Evolutionary conservation across 2,329 filamentous ascomycete species (phyloP).

Genomic region (Colletotrichum coccodes): DNA sequence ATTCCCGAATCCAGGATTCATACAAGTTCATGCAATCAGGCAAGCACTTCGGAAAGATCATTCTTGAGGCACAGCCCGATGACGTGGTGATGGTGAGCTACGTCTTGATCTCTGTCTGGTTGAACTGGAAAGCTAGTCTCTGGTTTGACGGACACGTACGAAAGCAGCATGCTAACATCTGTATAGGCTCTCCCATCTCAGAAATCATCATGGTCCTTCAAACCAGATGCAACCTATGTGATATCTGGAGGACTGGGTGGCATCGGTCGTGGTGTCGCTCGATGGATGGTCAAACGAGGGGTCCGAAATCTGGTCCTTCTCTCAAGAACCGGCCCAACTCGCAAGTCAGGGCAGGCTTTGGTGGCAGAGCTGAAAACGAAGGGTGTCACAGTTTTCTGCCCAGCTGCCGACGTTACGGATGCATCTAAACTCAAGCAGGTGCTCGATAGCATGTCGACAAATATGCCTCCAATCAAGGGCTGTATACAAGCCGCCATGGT

Average conservation of each 20-base stretch:
- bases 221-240: slow-evolving; percentile 59
- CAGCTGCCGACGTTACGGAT: slow-evolving; percentile 56
- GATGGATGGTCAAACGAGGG: slow-evolving; percentile 55
- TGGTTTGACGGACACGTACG: too few relatives aligned
- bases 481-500: slow-evolving; percentile 48
- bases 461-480: slow-evolving; percentile 43
- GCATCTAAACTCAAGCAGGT: slow-evolving; percentile 6
- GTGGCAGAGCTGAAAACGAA: slow-evolving; percentile 42
- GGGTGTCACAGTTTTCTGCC: slow-evolving; percentile 46
- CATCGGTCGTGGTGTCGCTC: slow-evolving; percentile 62
- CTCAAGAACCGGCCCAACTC: slow-evolving; percentile 57
- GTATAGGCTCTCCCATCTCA: too few relatives aligned
- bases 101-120: too few relatives aligned
- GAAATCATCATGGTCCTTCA: too few relatives aligned
- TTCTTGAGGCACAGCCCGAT: too few relatives aligned
- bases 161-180: too few relatives aligned
- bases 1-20: too few relatives aligned
- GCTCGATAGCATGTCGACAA: slow-evolving; percentile 31
- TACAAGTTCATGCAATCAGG: too few relatives aligned
- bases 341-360: slow-evolving; percentile 41
- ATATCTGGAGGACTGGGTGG: slow-evolving; percentile 68
- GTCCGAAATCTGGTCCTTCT: slow-evolving; percentile 61
- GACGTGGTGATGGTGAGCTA: too few relatives aligned
- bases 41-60: too few relatives aligned
- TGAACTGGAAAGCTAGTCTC: too few relatives aligned